A percentile compares a stretch with the other conserved stretches of the same genome.
phyloP scores from a whole-genome alignment of 306 rosid species.

The Rosa rugosa region DNA sequence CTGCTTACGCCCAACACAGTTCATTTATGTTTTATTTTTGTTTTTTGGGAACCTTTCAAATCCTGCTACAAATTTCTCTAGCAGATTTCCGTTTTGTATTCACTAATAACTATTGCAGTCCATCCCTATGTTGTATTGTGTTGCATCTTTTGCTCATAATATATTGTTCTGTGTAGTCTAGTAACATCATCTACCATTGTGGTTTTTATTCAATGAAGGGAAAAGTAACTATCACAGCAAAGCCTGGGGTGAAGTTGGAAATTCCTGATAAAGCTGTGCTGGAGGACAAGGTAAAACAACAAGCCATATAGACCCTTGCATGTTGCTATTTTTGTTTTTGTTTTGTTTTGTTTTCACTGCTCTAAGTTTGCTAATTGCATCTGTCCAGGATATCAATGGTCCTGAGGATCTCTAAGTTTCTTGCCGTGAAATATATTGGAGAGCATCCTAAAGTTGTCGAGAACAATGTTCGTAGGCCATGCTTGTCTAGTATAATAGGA shows the following conservation, averaged over 20 bases:
- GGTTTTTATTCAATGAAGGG: conserved; percentile 49
- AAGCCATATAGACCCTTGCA: neutral
- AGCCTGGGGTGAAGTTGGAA: conserved; percentile 62
- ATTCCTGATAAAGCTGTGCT: conserved; percentile 65
- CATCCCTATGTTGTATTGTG: neutral
- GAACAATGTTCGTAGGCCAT: neutral
- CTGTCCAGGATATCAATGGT: conserved; percentile 63
- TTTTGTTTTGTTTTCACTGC: neutral
- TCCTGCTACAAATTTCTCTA: neutral
- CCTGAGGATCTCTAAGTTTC: conserved; percentile 63
- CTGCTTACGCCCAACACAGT: neutral
- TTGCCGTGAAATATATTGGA: conserved; percentile 16
- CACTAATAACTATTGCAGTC: neutral
- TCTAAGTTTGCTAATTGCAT: conserved; percentile 1
- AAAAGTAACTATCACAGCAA: conserved; percentile 58
- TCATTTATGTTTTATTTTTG: neutral
- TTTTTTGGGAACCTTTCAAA: neutral
- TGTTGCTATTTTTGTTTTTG: neutral
- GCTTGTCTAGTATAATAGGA: conserved; percentile 24
- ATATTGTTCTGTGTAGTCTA: neutral
- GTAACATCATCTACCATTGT: conserved; percentile 7
- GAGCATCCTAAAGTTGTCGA: conserved; percentile 3
- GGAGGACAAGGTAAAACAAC: conserved; percentile 56
- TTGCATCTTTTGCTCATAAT: neutral
- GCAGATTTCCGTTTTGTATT: neutral